Evolutionary conservation across 1,284 basidiomycete genomes (phyloP), one percentile per base, ranked within the genome.

Genomic region (Amylostereum chailletii): DNA sequence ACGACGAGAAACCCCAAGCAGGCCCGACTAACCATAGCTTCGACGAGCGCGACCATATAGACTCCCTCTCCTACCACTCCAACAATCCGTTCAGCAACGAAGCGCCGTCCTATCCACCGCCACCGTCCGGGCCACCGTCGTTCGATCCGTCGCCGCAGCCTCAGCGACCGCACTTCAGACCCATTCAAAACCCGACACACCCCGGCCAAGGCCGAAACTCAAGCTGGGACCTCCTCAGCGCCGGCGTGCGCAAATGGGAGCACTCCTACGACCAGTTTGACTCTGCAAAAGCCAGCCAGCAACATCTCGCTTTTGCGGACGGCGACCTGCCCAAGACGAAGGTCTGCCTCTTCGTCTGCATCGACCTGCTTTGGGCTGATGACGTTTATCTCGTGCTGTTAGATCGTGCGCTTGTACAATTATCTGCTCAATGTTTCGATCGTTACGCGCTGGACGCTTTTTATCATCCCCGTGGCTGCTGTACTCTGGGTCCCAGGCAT

Each of bases 401-500:
- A 84, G 80, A 61, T 81, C 45, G 62, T 73, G 1, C 76, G 71
- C 57, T 58, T 86, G 3, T 90, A 90, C 64, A 75, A 85, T 56
- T 90, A 84, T 66, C 72, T 90, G n/a, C 59, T 90, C 46, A 84
- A 85, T 60, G 75, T 79, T 5, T 87, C 85, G 9, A 85, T 92
- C 61, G 71, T 90, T 46, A 82, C 88, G 19, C 79, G 90, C 44
- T 93, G 90, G 90, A 71, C 80, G 34, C 57, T 90, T 29, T 91
- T 86, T 68, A 88, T 91, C 59, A 62, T 90, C 26, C 90, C 90
- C 2, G 65, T 89, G 11, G 66, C 88, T 38, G 80, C 62, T 6
- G 55, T 90, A 5, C 62, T 92, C 1, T 92, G 88, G 88, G 86
- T 86, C 41, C 83, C 81, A 8, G 81, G 79, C 19, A 90, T 94